Evolutionary conservation across 179 eudicot genomes (phyloP), one percentile per base, ranked within the genome.

Genomic region (Nepenthes alata): DNA sequence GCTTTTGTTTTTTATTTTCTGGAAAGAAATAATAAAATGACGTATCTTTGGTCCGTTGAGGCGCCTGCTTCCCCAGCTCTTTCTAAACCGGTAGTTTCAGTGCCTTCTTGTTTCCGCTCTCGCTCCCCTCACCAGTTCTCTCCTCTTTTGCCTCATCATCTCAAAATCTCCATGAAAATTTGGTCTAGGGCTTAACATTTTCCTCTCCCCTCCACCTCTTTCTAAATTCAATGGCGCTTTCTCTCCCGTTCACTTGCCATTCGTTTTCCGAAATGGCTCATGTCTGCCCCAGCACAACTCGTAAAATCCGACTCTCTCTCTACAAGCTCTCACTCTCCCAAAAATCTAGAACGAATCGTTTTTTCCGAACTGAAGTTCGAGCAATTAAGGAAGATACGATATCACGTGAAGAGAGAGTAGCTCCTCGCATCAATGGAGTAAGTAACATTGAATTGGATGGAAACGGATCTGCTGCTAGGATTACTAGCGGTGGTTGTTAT

Each of bases 381-480:
- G 89, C 85, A 36, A 66, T 41, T 11, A 66, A 73, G 78, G 78
- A 76, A 51, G 77, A 74, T n/a, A 65, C 78, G 7, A 38, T 77
- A 39, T 66, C 74, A 13, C 47, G 8, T 37, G 77, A 80, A 16
- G 78, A 71, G 61, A 66, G 74, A 60, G 80, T 67, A 16, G 66
- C 58, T 11, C 78, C 79, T 48, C 57, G 53, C 35, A 70, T 72
- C 2, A 70, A 69, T 59, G 79, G 77, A 64, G 80, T 79, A 37
- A 74, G 74, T 15, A 74, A 68, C 11, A 39, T 60, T 4, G 62
- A 58, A 14, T 55, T 81, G 61, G 74, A 63, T 60, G 83, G 74
- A 2, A 74, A 74, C 51, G 86, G 75, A 47, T 53, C 62, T 58
- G 63, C n/a, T 57, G 57, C 47, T 7, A 62, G 62, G 6, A 47